Base-by-base conservation (phyloP, 2,329 filamentous ascomycete species). In the Colletotrichum cuscutae region DNA sequence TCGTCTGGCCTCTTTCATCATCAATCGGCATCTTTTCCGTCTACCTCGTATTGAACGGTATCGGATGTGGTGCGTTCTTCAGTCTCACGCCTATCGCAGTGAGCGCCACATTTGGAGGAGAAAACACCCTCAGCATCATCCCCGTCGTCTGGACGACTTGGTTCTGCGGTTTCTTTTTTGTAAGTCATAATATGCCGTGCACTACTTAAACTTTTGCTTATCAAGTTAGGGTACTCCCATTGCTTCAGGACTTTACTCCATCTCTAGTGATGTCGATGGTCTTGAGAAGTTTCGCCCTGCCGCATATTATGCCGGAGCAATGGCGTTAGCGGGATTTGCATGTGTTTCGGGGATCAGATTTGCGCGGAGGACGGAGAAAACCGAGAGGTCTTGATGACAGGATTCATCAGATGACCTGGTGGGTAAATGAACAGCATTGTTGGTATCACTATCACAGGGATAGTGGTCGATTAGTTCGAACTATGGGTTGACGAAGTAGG, bases 21-120 rank as follows among this genome's bases (percentile, higher is more conserved):
- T 76, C 42, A 5, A 74, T 78, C 24, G 76, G 75, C 7, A 58
- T 77, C 26, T 70, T 79, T 3, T 70, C 74, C 0, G 54, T 76
- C 4, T 79, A 78, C n/a, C 74, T 78, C 32, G 66, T 79, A 9
- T 62, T 79, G 56, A 79, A 77, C 57, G 78, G 78, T 19, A 75
- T 79, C 19, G 78, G 78, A 3, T 79, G 78, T 30, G 78, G 78
- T 3, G 77, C 78, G 1, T 79, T 79, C 58, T 79, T 79, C 68
- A 79, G 78, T 52, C 65, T 79, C 3, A 78, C 78, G 9, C 77
- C 78, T 1, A 72, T 76, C 0, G 75, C 75, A 15, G 65, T 79
- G 2, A 75, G 76, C 9, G 66, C 74, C 12, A 71, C 75, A 0
- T 79, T 79, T 35, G 78, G 78, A 1, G 52, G 67, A 1, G 59